Base-by-base conservation (phyloP, 352 stramenopile species). In the Globisporangium nagaii region DNA sequence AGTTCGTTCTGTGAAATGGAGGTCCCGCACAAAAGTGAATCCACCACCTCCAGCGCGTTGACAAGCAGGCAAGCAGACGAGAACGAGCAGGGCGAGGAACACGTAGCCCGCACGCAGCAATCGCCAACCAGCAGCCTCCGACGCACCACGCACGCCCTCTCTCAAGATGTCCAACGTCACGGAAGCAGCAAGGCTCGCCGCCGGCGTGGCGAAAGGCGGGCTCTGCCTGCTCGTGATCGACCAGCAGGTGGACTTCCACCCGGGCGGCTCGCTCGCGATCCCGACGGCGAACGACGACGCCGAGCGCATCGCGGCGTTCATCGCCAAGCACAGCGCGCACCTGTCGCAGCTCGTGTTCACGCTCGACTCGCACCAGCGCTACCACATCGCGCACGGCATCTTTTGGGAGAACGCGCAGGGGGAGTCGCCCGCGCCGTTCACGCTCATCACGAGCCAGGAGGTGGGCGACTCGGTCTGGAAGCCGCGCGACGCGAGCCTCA, bases 221-320 rank as follows among this genome's bases (percentile, higher is more conserved):
- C 35, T 86, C 24, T 73, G 65, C 28, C 73, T 99, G 15, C 61
- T 99, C 22, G 77, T 99, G 52, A 96, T 98, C 44, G 96, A 98
- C 70, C 77, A 93, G 60, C 96, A 98, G 66, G 84, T 95, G 36
- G 94, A 98, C 63, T 99, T 99, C 73, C 96, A 99, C 71, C 88
- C 91, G 2, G 90, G 81, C 17, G 96, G 96, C 19, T 97, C 84
- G 32, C 86, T 99, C 7, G 94, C 89, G n/a, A 97, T 99, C 70
- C 80, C 90, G n/a, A 92, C 78, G 19, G 94, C 96, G 6, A 75
- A 90, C 46, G 73, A 88, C 8, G 95, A 98, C 70, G 90, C 95
- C 6, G 60, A 69, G 37, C 81, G 91, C 24, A 98, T 98, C 40
- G 75, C 92, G 6, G 56, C 47, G 17, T 86, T 98, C 49, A 97